Evolutionary conservation across 768 basidiomycete species (phyloP).

Genomic region (Phallus indusiatus): DNA sequence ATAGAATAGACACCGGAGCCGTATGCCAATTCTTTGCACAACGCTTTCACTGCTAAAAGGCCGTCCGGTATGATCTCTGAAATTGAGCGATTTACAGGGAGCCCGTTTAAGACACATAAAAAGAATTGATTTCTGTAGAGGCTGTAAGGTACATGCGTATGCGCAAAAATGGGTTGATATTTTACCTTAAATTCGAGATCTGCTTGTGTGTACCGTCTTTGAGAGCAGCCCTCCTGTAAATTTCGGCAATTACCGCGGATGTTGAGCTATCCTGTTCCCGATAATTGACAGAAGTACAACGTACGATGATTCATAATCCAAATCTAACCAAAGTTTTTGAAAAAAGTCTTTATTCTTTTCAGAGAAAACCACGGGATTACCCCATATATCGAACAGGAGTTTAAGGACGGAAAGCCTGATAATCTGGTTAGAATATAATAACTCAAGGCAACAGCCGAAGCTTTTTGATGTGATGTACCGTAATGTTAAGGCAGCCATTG

Average conservation of each 20-base stretch:
- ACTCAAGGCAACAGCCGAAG: too few species aligned
- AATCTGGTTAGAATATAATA: too few species aligned
- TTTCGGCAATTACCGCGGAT: background rate
- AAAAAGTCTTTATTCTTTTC: background rate
- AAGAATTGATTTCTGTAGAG: background rate
- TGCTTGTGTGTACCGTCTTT: background rate
- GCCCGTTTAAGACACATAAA: background rate
- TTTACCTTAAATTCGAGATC: background rate
- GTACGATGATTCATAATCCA: background rate
- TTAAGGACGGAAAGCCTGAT: background rate
- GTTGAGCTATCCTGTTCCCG: background rate
- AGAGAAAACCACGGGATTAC: background rate
- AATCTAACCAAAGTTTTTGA: background rate
- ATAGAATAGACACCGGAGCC: background rate
- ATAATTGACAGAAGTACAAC: background rate
- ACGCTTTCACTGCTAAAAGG: background rate
- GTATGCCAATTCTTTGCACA: background rate
- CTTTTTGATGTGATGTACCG: background rate
- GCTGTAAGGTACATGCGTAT: too few species aligned
- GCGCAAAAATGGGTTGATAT: too few species aligned
- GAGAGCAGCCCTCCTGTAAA: background rate
- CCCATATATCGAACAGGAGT: background rate
- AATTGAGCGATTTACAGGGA: background rate
- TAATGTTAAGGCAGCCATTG: background rate
- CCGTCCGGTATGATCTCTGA: background rate